Conservation (phyloP, 176 grass and related monocot species). For the Chloris gayana region DNA sequence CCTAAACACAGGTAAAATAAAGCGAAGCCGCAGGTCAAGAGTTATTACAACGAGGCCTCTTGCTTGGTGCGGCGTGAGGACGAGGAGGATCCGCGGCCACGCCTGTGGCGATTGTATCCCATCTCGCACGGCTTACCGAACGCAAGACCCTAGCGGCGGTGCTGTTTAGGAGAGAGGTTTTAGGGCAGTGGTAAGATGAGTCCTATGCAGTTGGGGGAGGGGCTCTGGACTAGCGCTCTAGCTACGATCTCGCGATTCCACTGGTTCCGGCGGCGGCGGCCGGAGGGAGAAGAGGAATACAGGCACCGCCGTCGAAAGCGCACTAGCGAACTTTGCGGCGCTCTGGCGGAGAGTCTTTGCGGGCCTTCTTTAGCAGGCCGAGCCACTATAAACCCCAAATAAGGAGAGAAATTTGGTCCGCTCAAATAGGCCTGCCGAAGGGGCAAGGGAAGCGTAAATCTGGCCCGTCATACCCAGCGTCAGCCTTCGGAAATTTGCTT, state of each 20-base stretch:
- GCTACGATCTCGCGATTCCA: not conserved
- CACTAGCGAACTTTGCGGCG: too few species aligned
- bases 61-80: conserved; percentile 53
- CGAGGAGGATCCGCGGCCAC: conserved; percentile 48
- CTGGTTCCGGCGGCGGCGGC: not conserved
- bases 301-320: too few species aligned
- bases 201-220: too few species aligned
- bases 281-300: not conserved
- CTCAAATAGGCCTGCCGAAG: not conserved
- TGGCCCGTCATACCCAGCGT: not conserved
- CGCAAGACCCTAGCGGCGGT: conserved; percentile 9
- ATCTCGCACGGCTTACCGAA: conserved; percentile 41
- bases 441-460: not conserved
- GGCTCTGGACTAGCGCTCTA: not conserved
- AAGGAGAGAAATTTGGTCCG: too few species aligned
- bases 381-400: not conserved
- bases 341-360: too few species aligned
- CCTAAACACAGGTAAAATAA: not conserved
- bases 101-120: conserved; percentile 78
- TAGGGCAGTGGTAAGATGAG: not conserved
- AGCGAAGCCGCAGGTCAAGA: not conserved
- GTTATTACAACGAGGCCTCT: conserved; percentile 52
- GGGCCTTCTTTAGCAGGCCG: too few species aligned
- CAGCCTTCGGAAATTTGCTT: too few species aligned
- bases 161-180: not conserved